Percentiles rank a stretch among this genome's conserved stretches.
Conservation (phyloP, 345 rosid genomes). For the Kernera saxatilis region DNA sequence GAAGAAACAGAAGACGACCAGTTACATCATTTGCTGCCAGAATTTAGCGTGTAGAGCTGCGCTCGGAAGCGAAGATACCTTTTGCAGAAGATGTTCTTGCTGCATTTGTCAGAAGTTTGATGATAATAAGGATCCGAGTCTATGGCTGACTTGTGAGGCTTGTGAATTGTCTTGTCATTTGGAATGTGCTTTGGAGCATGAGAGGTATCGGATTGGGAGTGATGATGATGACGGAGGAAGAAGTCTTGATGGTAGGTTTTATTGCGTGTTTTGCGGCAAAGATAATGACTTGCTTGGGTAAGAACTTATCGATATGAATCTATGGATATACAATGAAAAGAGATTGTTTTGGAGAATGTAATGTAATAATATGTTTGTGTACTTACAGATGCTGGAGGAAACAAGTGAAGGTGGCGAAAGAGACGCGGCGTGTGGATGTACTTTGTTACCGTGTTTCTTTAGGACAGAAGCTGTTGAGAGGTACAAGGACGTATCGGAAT, state of each 20-base stretch:
- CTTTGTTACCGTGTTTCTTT: slow-evolving; percentile 80
- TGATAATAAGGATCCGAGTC: slow-evolving; percentile 92
- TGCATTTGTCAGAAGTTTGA: slow-evolving; percentile 77
- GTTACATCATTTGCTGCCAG: slow-evolving; percentile 56
- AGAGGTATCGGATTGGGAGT: slow-evolving; percentile 56
- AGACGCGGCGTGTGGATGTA: slow-evolving; percentile 79
- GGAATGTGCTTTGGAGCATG: slow-evolving; percentile 75
- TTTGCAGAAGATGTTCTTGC: slow-evolving; percentile 91
- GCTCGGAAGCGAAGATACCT: slow-evolving; percentile 48
- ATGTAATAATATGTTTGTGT: not conserved
- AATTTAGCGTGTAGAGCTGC: slow-evolving; percentile 85
- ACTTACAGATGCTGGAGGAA: slow-evolving; percentile 82
- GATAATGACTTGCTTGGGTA: slow-evolving; percentile 85
- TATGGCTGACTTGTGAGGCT: slow-evolving; percentile 78
- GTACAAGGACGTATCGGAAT: slow-evolving; percentile 47
- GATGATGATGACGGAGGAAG: slow-evolving; percentile 32
- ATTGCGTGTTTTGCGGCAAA: slow-evolving; percentile 69
- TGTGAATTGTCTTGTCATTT: slow-evolving; percentile 93
- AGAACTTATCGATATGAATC: not conserved
- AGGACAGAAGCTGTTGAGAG: slow-evolving; percentile 65
- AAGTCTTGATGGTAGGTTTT: slow-evolving; percentile 68
- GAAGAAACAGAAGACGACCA: slow-evolving; percentile 61
- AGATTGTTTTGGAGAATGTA: not conserved
- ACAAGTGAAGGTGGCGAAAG: slow-evolving; percentile 66
- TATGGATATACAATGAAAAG: not conserved